phyloP scores from a whole-genome alignment of 352 stramenopile genomes.

The Peronospora destructor region DNA sequence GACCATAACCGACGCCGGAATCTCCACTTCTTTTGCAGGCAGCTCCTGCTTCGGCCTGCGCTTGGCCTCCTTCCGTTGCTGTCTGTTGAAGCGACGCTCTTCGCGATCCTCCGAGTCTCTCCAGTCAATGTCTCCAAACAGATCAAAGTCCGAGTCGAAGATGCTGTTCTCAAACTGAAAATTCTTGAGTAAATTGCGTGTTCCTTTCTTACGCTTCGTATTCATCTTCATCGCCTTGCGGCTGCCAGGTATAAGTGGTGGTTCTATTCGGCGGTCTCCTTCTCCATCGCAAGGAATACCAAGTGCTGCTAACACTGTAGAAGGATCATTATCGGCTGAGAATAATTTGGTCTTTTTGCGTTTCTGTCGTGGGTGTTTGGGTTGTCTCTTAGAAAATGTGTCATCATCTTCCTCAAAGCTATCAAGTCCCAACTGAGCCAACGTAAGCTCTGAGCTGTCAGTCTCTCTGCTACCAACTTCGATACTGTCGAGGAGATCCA shows the following conservation, averaged over 20 bases:
- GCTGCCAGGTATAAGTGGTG: not conserved
- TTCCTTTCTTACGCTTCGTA: conserved; percentile 68
- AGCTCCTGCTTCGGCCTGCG: conserved; percentile 32
- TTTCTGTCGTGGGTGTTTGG: conserved; percentile 31
- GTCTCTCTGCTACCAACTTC: conserved; percentile 16
- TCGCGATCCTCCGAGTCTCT: conserved; percentile 52
- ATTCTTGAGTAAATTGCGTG: conserved; percentile 61
- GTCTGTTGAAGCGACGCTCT: conserved; percentile 52
- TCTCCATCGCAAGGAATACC: conserved; percentile 28
- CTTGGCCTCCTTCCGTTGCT: conserved; percentile 49
- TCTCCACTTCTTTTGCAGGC: conserved; percentile 68
- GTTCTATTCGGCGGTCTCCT: conserved; percentile 2
- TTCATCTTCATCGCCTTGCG: conserved; percentile 60
- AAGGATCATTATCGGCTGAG: conserved; percentile 23
- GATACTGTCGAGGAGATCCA: conserved; percentile 25
- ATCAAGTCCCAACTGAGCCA: conserved; percentile 48
- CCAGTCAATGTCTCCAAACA: conserved; percentile 80
- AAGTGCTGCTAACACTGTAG: conserved; percentile 27
- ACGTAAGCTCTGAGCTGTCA: conserved; percentile 26
- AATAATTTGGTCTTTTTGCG: conserved; percentile 38
- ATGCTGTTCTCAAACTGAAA: conserved; percentile 86
- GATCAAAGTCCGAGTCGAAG: conserved; percentile 53
- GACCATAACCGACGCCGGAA: conserved; percentile 60
- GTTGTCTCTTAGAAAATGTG: conserved; percentile 29
- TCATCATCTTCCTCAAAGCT: conserved; percentile 23